These are phyloP conservation scores for Lentithecium fluviatile DNA, from an alignment of 495 filamentous ascomycete genomes.

Conservation along the genomic window DNA sequence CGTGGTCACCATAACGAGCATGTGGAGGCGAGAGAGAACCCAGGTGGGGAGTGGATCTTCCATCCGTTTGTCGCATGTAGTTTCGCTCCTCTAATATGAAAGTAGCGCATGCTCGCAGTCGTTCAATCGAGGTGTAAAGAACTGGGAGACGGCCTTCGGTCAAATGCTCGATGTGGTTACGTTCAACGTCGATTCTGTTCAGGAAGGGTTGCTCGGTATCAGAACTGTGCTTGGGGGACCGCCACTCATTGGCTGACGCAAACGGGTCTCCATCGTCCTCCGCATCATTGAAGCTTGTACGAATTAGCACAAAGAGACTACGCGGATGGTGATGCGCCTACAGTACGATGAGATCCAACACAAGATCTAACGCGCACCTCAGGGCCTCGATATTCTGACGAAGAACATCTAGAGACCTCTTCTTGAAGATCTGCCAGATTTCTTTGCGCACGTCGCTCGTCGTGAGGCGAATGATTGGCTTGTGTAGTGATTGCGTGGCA, in stretches of 20 bases:
- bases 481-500: constrained; percentile 3
- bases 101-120: constrained; percentile 1
- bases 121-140: neutral
- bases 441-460: neutral
- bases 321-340: neutral
- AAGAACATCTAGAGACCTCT: neutral
- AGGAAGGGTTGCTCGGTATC: neutral
- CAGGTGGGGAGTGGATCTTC: neutral
- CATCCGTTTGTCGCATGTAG: neutral
- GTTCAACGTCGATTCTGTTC: neutral
- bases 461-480: constrained; percentile 5
- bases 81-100: neutral
- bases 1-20: no score
- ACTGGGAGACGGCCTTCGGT: neutral
- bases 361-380: constrained; percentile 1
- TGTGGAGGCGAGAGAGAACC: neutral
- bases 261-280: neutral
- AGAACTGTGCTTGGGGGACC: neutral
- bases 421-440: neutral
- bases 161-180: neutral
- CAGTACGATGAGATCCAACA: neutral
- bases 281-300: neutral
- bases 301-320: neutral
- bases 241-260: neutral
- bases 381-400: neutral